Evolutionary conservation across 1,284 basidiomycete species (phyloP), one percentile per base, ranked within the genome.

Genomic region (Fomitopsis schrenkii): DNA sequence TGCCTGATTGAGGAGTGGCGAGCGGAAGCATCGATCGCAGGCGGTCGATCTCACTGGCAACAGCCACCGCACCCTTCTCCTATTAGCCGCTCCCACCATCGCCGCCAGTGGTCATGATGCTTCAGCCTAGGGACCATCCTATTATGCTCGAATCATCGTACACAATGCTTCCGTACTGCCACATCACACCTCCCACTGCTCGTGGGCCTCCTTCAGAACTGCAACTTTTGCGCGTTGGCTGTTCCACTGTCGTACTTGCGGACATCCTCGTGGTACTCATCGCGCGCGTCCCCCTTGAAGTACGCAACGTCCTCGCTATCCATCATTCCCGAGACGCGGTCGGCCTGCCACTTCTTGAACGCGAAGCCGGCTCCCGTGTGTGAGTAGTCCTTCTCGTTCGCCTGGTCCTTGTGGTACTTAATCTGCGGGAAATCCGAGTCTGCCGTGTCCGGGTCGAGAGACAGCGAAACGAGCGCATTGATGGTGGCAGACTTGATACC

Each of bases 381-480:
- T 6, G 71, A 73, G 62, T 74, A 73, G 64, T 75, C 72, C 63
- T 73, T 72, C 55, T 64, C 63, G 62, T 75, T 74, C 33, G 72
- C 72, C 61, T 75, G 71, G 57, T 74, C 69, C 63, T 75, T 74
- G 63, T 75, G 71, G 63, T 74, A 73, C 65, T 74, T 74, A 65
- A 74, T 60, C 54, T 70, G 71, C 22, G 66, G 64, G 38, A 75
- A 74, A 58, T 74, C 71, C 17, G 71, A 71, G 61, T 73, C 67
- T 22, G 66, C 68, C n/a, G 69, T 69, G 26, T 56, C 68, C 8
- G 70, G 71, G 45, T 75, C 72, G 35, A 73, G 70, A 7, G 71
- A 70, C 40, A 73, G 65, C 9, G 67, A 70, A 26, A 72, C 72
- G 45, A 72, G 63, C 26, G 70, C 72, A 63, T 73, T 74, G 60